These are phyloP conservation scores for Hypomyces rosellus DNA, from an alignment of 2,329 filamentous ascomycete species.

Conservation along the genomic window DNA sequence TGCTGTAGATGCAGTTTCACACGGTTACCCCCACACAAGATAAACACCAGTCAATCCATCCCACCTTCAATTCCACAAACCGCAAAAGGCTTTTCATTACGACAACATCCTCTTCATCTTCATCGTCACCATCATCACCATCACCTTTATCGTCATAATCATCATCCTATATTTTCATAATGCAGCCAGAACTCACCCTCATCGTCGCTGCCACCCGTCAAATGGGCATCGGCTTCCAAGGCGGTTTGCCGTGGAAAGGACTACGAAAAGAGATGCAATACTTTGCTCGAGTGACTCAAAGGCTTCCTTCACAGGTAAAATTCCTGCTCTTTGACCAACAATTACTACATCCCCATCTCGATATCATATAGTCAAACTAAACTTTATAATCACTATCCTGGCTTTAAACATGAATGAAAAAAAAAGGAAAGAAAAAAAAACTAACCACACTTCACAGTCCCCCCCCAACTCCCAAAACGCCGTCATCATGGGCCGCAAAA, in stretches of 20 bases:
- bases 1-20: too few relatives aligned
- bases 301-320: slow-evolving; percentile 41
- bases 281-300: slow-evolving; percentile 84
- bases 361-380: not conserved
- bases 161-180: slow-evolving; percentile 12
- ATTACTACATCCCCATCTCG: not conserved
- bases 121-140: not conserved
- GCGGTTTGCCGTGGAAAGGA: slow-evolving; percentile 80
- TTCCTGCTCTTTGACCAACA: not conserved
- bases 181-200: slow-evolving; percentile 65
- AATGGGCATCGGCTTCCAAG: slow-evolving; percentile 80
- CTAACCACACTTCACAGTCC: slow-evolving; percentile 16
- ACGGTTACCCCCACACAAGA: too few relatives aligned
- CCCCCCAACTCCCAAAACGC: slow-evolving; percentile 50
- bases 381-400: not conserved
- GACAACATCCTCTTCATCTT: not conserved
- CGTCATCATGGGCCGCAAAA: slow-evolving; percentile 96
- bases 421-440: not conserved
- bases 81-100: not conserved
- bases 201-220: slow-evolving; percentile 87
- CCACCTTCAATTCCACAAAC: too few relatives aligned
- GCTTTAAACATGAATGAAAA: too few relatives aligned
- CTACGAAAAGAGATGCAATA: slow-evolving; percentile 91
- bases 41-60: too few relatives aligned
- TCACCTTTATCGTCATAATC: too few relatives aligned